Conservation (phyloP, 2,329 filamentous ascomycete species). For the Hymenoscyphus repandus region DNA sequence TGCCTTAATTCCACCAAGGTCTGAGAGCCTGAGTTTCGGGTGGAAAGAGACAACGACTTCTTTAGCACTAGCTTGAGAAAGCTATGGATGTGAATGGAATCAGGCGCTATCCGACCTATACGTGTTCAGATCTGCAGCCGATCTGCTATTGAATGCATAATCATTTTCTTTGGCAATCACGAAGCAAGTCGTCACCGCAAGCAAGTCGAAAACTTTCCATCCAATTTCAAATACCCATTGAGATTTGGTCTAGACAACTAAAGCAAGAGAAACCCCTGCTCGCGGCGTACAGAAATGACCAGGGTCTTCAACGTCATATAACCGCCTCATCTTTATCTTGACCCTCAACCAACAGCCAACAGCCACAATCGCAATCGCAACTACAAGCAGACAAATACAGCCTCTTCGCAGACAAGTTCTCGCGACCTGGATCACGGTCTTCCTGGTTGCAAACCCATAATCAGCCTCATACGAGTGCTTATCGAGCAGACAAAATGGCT, state of each 20-base stretch:
- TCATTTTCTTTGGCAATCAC: no score
- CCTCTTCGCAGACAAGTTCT: no score
- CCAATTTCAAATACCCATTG: no score
- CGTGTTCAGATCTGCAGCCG: background rate
- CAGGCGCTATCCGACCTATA: background rate
- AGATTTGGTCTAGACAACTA: no score
- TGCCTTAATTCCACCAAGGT: background rate
- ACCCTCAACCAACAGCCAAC: background rate
- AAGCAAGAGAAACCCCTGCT: no score
- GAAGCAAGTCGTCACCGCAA: no score
- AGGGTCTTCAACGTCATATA: constrained; percentile 6
- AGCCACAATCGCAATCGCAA: background rate
- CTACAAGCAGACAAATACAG: no score
- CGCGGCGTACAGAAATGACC: background rate
- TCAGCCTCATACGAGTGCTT: no score
- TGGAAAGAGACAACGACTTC: background rate
- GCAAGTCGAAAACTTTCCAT: no score
- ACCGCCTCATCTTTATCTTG: constrained; percentile 11
- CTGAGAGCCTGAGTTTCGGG: background rate
- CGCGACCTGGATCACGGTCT: no score
- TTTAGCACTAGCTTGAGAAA: constrained; percentile 19
- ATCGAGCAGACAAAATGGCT: constrained; percentile 20
- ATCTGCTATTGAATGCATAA: no score
- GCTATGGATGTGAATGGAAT: constrained; percentile 17
- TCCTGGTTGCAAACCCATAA: no score